Evolutionary conservation across 495 filamentous ascomycete species (phyloP).

Genomic region (Penicillium antarcticum): DNA sequence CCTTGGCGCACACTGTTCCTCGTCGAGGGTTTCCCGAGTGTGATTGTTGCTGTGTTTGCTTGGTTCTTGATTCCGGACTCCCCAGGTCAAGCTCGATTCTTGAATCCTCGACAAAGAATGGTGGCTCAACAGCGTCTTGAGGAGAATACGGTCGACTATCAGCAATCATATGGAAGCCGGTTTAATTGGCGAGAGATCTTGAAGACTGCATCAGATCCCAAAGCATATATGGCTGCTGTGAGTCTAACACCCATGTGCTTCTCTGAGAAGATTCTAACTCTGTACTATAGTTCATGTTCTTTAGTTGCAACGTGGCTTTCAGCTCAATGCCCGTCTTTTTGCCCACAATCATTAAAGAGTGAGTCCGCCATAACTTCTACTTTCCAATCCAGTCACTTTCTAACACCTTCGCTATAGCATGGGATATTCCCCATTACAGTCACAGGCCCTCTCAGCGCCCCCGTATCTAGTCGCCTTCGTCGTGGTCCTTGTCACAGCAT

Average conservation of each 20-base stretch:
- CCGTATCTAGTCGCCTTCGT: slow-evolving; percentile 55
- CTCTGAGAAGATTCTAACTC: neutral
- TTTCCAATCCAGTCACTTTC: neutral
- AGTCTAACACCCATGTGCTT: slow-evolving; percentile 8
- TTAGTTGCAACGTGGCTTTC: slow-evolving; percentile 58
- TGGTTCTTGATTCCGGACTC: slow-evolving; percentile 53
- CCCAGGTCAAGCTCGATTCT: slow-evolving; percentile 49
- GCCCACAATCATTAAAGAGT: slow-evolving; percentile 57
- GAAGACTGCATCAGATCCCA: slow-evolving; percentile 56
- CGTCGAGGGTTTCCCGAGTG: slow-evolving; percentile 60
- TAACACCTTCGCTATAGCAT: slow-evolving; percentile 28
- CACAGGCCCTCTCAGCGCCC: slow-evolving; percentile 56
- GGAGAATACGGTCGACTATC: slow-evolving; percentile 22
- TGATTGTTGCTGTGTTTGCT: slow-evolving; percentile 53
- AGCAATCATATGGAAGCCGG: slow-evolving; percentile 13
- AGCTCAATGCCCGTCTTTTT: slow-evolving; percentile 58
- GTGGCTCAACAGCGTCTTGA: slow-evolving; percentile 50
- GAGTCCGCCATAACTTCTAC: slow-evolving; percentile 9
- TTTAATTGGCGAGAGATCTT: slow-evolving; percentile 53
- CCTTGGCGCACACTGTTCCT: slow-evolving; percentile 60
- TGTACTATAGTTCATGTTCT: slow-evolving; percentile 48
- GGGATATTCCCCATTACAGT: slow-evolving; percentile 43
- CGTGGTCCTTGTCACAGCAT: slow-evolving; percentile 45
- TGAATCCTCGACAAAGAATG: slow-evolving; percentile 41
- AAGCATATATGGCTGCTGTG: slow-evolving; percentile 65